A percentile compares a stretch with the other conserved stretches of the same genome.
Conservation (phyloP, 305 asterid genomes). For the Fraxinus sp. region DNA sequence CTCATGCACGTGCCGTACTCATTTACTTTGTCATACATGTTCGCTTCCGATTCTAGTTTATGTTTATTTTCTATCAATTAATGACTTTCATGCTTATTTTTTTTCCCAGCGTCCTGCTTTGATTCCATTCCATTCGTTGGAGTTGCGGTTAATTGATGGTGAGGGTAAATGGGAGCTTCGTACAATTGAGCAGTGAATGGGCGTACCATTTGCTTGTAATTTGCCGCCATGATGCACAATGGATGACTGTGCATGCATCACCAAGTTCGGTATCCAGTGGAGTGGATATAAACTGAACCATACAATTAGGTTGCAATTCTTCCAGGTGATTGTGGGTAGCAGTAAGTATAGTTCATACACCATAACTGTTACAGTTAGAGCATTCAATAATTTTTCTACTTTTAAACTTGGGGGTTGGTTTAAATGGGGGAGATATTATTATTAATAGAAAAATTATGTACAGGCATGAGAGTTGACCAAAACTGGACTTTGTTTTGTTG, state of each 20-base stretch:
- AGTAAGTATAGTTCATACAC: constrained; percentile 20
- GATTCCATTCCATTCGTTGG: constrained; percentile 90
- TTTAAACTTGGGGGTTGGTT: constrained; percentile 22
- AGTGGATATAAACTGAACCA: constrained; percentile 8
- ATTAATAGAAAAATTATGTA: constrained; percentile 33
- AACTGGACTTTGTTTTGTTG: constrained; percentile 23
- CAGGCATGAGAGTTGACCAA: constrained; percentile 18
- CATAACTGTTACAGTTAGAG: constrained; percentile 23
- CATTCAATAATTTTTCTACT: background rate
- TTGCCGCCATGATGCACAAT: constrained; percentile 22
- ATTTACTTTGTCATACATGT: background rate
- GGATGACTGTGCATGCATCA: constrained; percentile 19
- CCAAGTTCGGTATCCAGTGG: constrained; percentile 16
- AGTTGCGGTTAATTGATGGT: constrained; percentile 88
- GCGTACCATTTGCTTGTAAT: constrained; percentile 18
- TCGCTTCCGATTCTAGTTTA: background rate
- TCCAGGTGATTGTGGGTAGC: constrained; percentile 5
- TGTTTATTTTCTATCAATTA: constrained; percentile 7
- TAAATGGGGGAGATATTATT: constrained; percentile 21
- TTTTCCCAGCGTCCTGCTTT: constrained; percentile 86
- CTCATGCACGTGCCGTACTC: background rate
- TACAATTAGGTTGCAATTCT: constrained; percentile 1
- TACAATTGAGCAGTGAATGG: constrained; percentile 57
- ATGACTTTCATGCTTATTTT: background rate
- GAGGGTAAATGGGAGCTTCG: constrained; percentile 99